Evolutionary conservation across 331 rosid genomes (phyloP), one percentile per base, ranked within the genome.

Genomic region (Cydonia oblonga): DNA sequence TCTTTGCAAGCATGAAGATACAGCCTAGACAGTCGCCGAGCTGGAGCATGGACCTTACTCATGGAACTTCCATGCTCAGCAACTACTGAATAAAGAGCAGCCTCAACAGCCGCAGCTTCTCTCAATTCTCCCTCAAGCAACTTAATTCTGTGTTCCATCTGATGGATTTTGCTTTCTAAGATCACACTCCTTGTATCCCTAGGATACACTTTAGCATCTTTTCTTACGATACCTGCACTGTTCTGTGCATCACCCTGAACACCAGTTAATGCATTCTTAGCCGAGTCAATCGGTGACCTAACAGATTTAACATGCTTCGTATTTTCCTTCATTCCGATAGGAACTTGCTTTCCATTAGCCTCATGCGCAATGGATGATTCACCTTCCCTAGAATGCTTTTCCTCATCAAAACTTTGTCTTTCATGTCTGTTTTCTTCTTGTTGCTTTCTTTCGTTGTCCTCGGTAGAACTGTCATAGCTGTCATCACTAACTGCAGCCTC

Each of bases 41-140:
- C 99, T 16, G 99, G 97, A 76, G 99, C 96, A 40, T 95, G 97
- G 78, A 95, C 97, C 87, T 95, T 95, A 86, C 89, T 87, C 90
- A 73, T 86, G 78, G 99, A 91, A 80, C 96, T 91, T 86, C 97
- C 99, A 80, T 95, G 99, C 86, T 95, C 99, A 22, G 99, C 96
- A 51, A 84, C 92, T 74, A 90, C 90, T 16, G 97, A 87, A 82
- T 91, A 95, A 81, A 95, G 87, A 78, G 97, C 85, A 75, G 97
- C 92, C 83, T 95, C 97, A 29, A 86, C 76, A 20, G 90, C 92
- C 62, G 99, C 99, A 44, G 96, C 96, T 86, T 91, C 99, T 83
- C 90, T 86, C 82, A 95, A 80, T 83, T 95, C 99, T 79, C 93
- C 96, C 84, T 95, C 97, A 75, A 95, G 99, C 83, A 78, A 80